These are phyloP conservation scores for Blastobotrys apis DNA, from an alignment of 1,139 yeast genomes.

Conservation along the genomic window DNA sequence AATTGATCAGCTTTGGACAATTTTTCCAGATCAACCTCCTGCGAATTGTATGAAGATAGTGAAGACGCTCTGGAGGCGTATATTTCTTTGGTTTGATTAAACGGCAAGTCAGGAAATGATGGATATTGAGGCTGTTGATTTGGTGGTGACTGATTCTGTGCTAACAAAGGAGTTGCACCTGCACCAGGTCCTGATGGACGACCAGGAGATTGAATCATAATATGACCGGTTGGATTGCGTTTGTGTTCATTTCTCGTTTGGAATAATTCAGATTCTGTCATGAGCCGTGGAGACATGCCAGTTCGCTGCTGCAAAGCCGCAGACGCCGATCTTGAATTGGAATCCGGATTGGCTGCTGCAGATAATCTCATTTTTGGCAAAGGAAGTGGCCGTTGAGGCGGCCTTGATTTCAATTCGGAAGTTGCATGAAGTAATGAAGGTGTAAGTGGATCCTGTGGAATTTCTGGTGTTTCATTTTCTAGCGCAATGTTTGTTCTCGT, in stretches of 20 bases:
- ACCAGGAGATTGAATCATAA: slow-evolving; percentile 9
- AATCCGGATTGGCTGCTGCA: not conserved
- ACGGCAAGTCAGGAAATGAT: slow-evolving; percentile 7
- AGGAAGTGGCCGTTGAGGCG: slow-evolving; percentile 13
- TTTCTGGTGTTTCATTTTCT: not conserved
- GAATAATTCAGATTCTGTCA: slow-evolving; percentile 2
- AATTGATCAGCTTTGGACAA: slow-evolving; percentile 8
- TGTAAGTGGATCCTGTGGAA: slow-evolving; percentile 7
- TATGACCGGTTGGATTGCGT: slow-evolving; percentile 9
- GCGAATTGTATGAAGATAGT: not conserved
- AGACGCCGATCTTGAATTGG: not conserved
- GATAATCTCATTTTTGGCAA: slow-evolving; percentile 9
- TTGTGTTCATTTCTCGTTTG: slow-evolving; percentile 6
- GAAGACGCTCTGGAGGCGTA: not conserved
- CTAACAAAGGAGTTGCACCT: not conserved
- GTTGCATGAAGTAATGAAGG: slow-evolving; percentile 9
- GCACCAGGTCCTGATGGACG: not conserved
- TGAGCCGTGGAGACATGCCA: not conserved
- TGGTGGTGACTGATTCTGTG: not conserved
- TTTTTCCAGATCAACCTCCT: slow-evolving; percentile 15
- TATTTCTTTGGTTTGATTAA: not conserved
- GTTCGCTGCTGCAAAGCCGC: not conserved
- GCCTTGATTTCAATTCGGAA: slow-evolving; percentile 7
- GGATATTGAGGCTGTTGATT: slow-evolving; percentile 6
- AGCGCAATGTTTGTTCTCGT: too few species aligned